Evolutionary conservation across 202 grass and related monocot species (phyloP).

Genomic region (Bolboschoenoplectus hybrid): DNA sequence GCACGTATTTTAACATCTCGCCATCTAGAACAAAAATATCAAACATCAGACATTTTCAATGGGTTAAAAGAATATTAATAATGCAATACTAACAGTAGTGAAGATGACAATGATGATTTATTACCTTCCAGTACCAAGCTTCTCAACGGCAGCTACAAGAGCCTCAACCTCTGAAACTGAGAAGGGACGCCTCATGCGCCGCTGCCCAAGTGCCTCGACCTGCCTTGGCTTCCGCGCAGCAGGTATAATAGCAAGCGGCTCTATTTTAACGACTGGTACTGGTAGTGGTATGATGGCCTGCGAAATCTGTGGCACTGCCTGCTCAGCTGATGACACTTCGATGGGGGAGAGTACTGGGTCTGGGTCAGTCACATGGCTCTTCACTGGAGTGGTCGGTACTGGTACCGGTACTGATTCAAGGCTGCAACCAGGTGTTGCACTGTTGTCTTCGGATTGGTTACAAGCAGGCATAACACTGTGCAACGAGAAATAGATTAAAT

Average conservation of each 20-base stretch:
- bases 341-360: slow-evolving; percentile 49
- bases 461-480: slow-evolving; percentile 27
- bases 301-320: slow-evolving; percentile 37
- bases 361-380: slow-evolving; percentile 46
- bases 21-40: slow-evolving; percentile 54
- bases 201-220: slow-evolving; percentile 47
- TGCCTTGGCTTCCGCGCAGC: slow-evolving; percentile 36
- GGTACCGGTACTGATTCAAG: slow-evolving; percentile 38
- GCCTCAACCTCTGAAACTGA: slow-evolving; percentile 70
- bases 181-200: slow-evolving; percentile 72
- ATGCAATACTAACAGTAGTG: slow-evolving; percentile 1
- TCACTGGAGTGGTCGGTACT: slow-evolving; percentile 45
- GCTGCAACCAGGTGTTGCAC: slow-evolving; percentile 22
- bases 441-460: slow-evolving; percentile 21
- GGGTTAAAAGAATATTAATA: slow-evolving; percentile 15
- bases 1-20: slow-evolving; percentile 73
- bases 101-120: slow-evolving; percentile 6
- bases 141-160: slow-evolving; percentile 70
- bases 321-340: slow-evolving; percentile 46
- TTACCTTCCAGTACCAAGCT: slow-evolving; percentile 87
- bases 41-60: slow-evolving; percentile 17
- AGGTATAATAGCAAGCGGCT: slow-evolving; percentile 50
- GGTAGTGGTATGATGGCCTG: slow-evolving; percentile 48
- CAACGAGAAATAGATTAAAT: slow-evolving; percentile 33
- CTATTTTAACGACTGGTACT: slow-evolving; percentile 21